These are phyloP conservation scores for Pyricularia pennisetigena DNA, from an alignment of 2,329 filamentous ascomycete genomes.

Conservation along the genomic window DNA sequence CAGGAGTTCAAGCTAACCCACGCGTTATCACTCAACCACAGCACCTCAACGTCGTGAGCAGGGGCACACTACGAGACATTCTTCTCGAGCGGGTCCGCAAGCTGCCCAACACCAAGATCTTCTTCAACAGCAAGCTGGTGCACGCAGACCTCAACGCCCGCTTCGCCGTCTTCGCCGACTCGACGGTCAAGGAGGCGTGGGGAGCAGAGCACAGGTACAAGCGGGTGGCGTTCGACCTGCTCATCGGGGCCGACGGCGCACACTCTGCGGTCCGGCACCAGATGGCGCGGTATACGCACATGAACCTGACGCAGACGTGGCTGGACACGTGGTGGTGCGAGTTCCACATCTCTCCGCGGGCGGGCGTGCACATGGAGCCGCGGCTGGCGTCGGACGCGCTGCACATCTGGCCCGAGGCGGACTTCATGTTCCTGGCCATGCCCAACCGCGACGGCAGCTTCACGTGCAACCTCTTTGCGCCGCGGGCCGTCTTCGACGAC, in stretches of 20 bases:
- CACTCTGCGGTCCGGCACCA: conserved; percentile 44
- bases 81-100: conserved; percentile 75
- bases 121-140: conserved; percentile 88
- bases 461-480: conserved; percentile 88
- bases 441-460: conserved; percentile 83
- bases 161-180: conserved; percentile 77
- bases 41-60: conserved; percentile 80
- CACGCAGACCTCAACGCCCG: conserved; percentile 73
- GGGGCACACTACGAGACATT: conserved; percentile 70
- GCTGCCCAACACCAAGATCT: conserved; percentile 80
- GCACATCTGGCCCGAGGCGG: conserved; percentile 91
- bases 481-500: conserved; percentile 54
- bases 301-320: conserved; percentile 90
- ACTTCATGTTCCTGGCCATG: conserved; percentile 98
- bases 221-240: conserved; percentile 2
- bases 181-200: conserved; percentile 19
- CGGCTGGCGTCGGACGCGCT: conserved; percentile 83
- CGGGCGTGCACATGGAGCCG: conserved; percentile 12
- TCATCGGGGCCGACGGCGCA: conserved; percentile 6
- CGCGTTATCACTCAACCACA: conserved; percentile 22
- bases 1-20: too few species aligned
- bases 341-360: conserved; percentile 62
- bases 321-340: conserved; percentile 98
- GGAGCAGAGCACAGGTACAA: conserved; percentile 31
- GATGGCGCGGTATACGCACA: conserved; percentile 86